Conservation (phyloP, 257 asterid genomes). For the Solanum pinnatisectum region DNA sequence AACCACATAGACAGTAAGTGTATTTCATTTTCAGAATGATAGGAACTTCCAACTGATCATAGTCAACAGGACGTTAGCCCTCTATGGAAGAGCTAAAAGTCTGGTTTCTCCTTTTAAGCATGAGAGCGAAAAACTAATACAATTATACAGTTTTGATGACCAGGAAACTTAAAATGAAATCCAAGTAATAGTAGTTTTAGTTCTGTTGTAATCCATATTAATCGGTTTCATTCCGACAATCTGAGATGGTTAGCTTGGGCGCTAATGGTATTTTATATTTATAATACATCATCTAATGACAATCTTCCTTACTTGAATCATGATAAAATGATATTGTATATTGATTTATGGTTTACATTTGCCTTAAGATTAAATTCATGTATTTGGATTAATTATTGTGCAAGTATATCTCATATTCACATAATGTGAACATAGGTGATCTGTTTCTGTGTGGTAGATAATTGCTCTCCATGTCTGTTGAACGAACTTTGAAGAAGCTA, state of each 20-base stretch:
- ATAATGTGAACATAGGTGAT: conserved; percentile 5
- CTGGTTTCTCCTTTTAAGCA: background rate
- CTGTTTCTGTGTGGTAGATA: background rate
- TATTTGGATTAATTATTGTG: background rate
- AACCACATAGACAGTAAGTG: background rate
- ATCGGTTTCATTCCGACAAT: background rate
- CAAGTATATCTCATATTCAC: conserved; percentile 6
- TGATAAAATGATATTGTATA: background rate
- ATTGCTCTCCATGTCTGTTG: conserved; percentile 18
- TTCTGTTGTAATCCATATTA: background rate
- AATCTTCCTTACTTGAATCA: background rate
- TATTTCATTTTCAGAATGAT: background rate
- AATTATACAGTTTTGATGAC: background rate
- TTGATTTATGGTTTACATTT: background rate
- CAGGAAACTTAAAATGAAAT: background rate
- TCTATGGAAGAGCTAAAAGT: background rate
- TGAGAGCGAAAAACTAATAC: background rate
- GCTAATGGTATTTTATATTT: background rate
- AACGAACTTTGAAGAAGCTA: conserved; percentile 45
- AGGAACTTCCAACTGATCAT: background rate
- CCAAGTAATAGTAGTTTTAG: background rate
- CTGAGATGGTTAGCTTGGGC: background rate
- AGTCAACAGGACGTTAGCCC: background rate
- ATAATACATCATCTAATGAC: background rate
- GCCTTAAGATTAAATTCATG: background rate